Conservation (phyloP, 306 rosid species). For the Cajanus cajan region DNA sequence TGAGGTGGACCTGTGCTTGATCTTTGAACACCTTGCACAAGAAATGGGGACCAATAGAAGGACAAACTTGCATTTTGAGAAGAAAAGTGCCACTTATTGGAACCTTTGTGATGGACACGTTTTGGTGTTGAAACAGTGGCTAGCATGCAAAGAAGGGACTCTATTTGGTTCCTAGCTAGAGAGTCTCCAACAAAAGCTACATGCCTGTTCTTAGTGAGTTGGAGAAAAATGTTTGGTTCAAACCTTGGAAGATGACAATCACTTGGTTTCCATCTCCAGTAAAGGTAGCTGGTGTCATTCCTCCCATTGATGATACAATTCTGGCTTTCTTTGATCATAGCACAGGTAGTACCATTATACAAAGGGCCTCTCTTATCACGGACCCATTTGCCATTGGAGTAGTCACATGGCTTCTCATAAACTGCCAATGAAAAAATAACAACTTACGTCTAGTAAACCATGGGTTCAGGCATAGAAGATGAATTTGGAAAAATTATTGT, state of each 20-base stretch:
- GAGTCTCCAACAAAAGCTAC: conserved; percentile 82
- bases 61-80: conserved; percentile 57
- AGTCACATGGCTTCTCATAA: conserved; percentile 54
- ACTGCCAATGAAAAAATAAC: not conserved
- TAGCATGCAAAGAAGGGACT: conserved; percentile 72
- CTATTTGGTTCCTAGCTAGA: conserved; percentile 72
- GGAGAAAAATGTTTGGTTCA: conserved; percentile 59
- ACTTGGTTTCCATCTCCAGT: conserved; percentile 74
- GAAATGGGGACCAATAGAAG: conserved; percentile 77
- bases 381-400: conserved; percentile 63
- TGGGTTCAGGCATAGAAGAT: no score
- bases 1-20: conserved; percentile 35
- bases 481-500: no score
- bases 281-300: conserved; percentile 48
- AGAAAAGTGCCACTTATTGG: conserved; percentile 50
- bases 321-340: conserved; percentile 53
- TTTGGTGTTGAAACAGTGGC: conserved; percentile 50
- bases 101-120: conserved; percentile 43
- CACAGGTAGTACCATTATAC: conserved; percentile 58
- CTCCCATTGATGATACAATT: conserved; percentile 70
- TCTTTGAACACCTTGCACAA: conserved; percentile 60
- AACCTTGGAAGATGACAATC: conserved; percentile 65
- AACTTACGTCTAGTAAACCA: not conserved
- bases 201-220: conserved; percentile 49
- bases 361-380: conserved; percentile 45